Base-by-base conservation (phyloP, 129 eudicot species). In the Tagetes erecta region DNA sequence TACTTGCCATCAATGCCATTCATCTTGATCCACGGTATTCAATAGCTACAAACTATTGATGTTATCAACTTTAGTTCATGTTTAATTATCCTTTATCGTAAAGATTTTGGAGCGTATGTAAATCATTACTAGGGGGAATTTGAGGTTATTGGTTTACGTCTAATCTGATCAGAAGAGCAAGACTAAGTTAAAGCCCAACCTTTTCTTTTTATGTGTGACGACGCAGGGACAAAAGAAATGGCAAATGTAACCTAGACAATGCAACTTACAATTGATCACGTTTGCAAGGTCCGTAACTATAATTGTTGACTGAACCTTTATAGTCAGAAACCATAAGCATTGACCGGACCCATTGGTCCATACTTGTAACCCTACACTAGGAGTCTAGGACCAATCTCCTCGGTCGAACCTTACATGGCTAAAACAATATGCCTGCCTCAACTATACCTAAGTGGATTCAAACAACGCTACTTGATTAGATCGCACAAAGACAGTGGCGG, bases 21-120 rank as follows among this genome's bases (percentile, higher is more conserved):
- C 45, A 73, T 44, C 20, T 75, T 50, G 50, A 37, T 64, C 72
- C 79, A 75, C 53, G 3, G 8, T 75, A 11, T 50, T 64, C 64
- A 36, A 51, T 75, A 64, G 33, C 52, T 42, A 39, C 35, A 53
- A 53, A 40, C 45, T 13, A 40, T 4, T 47, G 2, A 76, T 68
- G 6, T 4, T 49, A 31, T 11, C 55, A 56, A 67, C 49, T 58
- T 46, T 42, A 6, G 74, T 45, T 47, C 62, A 37, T 10, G 34
- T 37, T 75, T 75, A 34, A 64, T 38, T 62, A 75, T 75, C 79
- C 42, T 63, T 7, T 50, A 50, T 35, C 8, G 49, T 31, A 8
- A 9, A 34, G 47, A 27, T 49, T 60, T 58, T 62, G 69, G 35
- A 73, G 68, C 5, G 46, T 42, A 45, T 46, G 12, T 62, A 58